Evolutionary conservation across 257 asterid species (phyloP).

Genomic region (Nemophila menziesii): DNA sequence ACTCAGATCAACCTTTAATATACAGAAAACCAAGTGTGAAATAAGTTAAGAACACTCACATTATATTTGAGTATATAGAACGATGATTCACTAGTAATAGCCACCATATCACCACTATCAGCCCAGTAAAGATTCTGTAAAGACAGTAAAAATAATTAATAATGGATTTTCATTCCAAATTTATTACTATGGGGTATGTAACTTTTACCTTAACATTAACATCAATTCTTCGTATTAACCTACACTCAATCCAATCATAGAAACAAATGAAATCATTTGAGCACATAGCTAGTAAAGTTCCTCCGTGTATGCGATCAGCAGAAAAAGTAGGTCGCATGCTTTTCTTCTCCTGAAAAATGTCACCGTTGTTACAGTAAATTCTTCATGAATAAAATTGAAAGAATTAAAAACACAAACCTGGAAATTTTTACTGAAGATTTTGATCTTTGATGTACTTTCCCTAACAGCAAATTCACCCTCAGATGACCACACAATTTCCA

Average conservation of each 20-base stretch:
- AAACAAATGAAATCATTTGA: conserved; percentile 84
- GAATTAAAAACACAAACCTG: conserved; percentile 31
- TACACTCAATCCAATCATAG: conserved; percentile 89
- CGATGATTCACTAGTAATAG: conserved; percentile 77
- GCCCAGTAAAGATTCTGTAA: conserved; percentile 95
- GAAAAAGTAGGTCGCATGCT: conserved; percentile 93
- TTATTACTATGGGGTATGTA: background rate
- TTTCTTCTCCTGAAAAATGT: conserved; percentile 77
- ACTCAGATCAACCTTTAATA: background rate
- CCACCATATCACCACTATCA: conserved; percentile 82
- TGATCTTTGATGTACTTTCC: conserved; percentile 90
- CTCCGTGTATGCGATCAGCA: conserved; percentile 85
- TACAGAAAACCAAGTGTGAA: background rate
- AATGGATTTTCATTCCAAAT: conserved; percentile 4
- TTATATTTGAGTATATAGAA: conserved; percentile 69
- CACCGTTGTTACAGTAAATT: conserved; percentile 6
- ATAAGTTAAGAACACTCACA: background rate
- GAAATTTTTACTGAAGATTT: conserved; percentile 69
- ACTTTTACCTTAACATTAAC: conserved; percentile 78
- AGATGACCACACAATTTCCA: conserved; percentile 94
- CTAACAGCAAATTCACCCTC: conserved; percentile 98
- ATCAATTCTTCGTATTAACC: conserved; percentile 83
- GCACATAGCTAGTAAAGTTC: conserved; percentile 77
- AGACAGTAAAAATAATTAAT: conserved; percentile 10
- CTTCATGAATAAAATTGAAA: background rate